Conservation (phyloP, 1,139 yeast species). For the Nematodospora anomalae region DNA sequence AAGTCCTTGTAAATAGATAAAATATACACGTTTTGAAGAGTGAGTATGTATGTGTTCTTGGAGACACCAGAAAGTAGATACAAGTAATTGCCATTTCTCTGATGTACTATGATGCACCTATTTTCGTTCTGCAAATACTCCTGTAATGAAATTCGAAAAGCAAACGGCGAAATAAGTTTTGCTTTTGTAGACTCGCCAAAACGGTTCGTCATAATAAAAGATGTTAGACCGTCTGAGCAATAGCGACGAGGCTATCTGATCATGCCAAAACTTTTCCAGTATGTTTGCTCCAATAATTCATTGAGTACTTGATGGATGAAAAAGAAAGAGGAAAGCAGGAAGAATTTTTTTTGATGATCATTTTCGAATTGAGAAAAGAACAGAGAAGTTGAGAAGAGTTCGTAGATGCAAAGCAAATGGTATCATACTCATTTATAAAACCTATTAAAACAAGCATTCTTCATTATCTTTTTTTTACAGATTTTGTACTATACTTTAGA, state of each 20-base stretch:
- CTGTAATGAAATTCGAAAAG: constrained; percentile 1
- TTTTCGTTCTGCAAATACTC: constrained; percentile 19
- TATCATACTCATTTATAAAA: neutral
- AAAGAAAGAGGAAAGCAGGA: constrained; percentile 2
- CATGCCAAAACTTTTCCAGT: constrained; percentile 7
- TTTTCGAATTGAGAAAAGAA: too few relatives aligned
- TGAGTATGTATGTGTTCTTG: constrained; percentile 49
- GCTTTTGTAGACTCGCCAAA: constrained; percentile 45
- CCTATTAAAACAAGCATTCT: constrained; percentile 2
- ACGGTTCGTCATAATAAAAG: constrained; percentile 45
- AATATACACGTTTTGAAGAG: neutral
- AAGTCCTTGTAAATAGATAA: constrained; percentile 3
- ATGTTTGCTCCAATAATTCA: constrained; percentile 1
- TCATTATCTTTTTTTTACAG: neutral
- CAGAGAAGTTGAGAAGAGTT: neutral
- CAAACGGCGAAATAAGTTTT: constrained; percentile 18
- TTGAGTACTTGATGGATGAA: constrained; percentile 10
- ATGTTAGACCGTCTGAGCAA: constrained; percentile 27
- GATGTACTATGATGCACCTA: constrained; percentile 55
- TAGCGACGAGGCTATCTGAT: constrained; percentile 4
- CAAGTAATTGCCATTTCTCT: constrained; percentile 20
- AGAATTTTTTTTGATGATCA: too few relatives aligned
- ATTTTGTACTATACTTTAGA: neutral
- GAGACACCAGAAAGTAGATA: constrained; percentile 49
- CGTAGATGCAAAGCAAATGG: neutral